Evolutionary conservation across 768 basidiomycete genomes (phyloP).

Genomic region (Strobilomyces dryophilus): DNA sequence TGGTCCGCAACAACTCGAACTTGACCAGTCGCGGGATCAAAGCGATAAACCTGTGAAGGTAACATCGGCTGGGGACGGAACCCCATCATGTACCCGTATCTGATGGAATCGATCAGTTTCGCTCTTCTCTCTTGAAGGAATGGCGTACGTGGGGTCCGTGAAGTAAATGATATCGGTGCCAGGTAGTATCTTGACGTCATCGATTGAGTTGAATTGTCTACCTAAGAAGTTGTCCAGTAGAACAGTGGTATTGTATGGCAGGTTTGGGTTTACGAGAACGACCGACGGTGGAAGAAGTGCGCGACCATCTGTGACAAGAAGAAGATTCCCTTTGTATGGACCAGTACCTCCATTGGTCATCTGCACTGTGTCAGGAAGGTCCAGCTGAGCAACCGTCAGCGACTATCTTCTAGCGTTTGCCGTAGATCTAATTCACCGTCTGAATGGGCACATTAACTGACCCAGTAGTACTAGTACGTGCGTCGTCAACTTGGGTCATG

Average conservation of each 20-base stretch:
- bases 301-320: conserved; percentile 64
- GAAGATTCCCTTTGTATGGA: conserved; percentile 52
- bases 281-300: conserved; percentile 60
- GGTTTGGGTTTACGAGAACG: conserved; percentile 57
- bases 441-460: conserved; percentile 49
- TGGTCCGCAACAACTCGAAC: conserved; percentile 74
- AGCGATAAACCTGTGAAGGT: conserved; percentile 75
- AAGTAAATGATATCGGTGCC: conserved; percentile 66
- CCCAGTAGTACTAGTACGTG: conserved; percentile 33
- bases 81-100: conserved; percentile 59
- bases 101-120: conserved; percentile 20
- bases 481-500: conserved; percentile 50
- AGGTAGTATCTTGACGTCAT: conserved; percentile 75
- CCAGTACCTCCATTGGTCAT: conserved; percentile 73
- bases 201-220: conserved; percentile 78
- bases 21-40: conserved; percentile 57
- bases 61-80: conserved; percentile 67
- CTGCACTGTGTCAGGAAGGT: conserved; percentile 54
- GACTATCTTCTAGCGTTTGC: neutral
- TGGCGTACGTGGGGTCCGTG: conserved; percentile 63
- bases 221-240: conserved; percentile 81
- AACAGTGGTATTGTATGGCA: conserved; percentile 64
- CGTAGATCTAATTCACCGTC: conserved; percentile 26
- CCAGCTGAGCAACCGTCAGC: conserved; percentile 40
- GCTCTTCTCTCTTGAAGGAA: neutral